phyloP scores from a whole-genome alignment of 148 eudicot species.

The Bassia scoparia region DNA sequence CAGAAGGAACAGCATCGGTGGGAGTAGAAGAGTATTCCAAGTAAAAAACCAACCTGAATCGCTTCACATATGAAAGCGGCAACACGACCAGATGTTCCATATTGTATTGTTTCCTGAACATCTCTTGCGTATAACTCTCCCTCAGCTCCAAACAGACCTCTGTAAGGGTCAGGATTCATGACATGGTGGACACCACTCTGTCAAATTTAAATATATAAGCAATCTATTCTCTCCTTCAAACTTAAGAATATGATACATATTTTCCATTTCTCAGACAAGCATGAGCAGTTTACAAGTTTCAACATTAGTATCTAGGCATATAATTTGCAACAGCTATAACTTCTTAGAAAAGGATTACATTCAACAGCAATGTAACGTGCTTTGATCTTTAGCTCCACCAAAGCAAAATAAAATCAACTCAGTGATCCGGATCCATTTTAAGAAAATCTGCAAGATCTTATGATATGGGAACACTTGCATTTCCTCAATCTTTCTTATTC shows the following conservation, averaged over 20 bases:
- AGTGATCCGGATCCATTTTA: too few relatives aligned
- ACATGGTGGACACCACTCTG: slow-evolving; percentile 98
- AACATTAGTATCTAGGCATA: background rate
- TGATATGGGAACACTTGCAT: background rate
- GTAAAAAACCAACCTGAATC: slow-evolving; percentile 54
- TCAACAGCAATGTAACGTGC: background rate
- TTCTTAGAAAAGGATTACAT: background rate
- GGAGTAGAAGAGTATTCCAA: background rate
- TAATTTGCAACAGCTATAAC: background rate
- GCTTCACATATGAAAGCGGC: slow-evolving; percentile 88
- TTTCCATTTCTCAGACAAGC: background rate
- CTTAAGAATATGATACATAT: background rate
- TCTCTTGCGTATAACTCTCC: slow-evolving; percentile 83
- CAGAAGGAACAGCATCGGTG: background rate
- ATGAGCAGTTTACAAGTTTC: background rate
- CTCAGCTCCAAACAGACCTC: slow-evolving; percentile 93
- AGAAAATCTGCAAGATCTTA: background rate
- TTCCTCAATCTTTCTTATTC: background rate
- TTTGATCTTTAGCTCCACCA: background rate
- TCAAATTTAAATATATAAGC: slow-evolving; percentile 16
- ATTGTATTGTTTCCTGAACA: slow-evolving; percentile 72
- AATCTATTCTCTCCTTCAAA: background rate
- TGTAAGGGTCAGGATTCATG: slow-evolving; percentile 85
- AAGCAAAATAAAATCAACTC: background rate
- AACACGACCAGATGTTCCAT: slow-evolving; percentile 80